Evolutionary conservation across 208 protist species (phyloP), one percentile per base, ranked within the genome.

Genomic region (Porcisia hertigi): DNA sequence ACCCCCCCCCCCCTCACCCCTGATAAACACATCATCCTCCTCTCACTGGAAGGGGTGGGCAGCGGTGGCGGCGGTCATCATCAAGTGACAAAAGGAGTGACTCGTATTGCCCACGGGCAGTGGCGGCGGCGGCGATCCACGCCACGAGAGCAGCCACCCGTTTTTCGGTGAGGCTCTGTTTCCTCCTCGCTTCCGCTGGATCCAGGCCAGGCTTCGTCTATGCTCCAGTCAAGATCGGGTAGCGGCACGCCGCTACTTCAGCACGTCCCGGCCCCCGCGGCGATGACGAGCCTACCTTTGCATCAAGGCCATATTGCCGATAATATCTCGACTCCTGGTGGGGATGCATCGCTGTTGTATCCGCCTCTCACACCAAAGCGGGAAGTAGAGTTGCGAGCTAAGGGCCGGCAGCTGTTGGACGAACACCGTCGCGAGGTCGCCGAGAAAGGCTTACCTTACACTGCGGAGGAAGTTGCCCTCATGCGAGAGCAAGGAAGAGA

Each of bases 401-500:
- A 71, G 41, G 75, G 76, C 2, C 73, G 73, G 1, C 54, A 76
- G 70, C 69, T 83, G 14, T 63, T 83, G 1, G 77, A 81, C 69
- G 81, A 74, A 39, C 67, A 69, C 43, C 73, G 55, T 25, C 59
- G 71, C 16, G 63, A 79, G 49, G 30, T 65, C 12, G 53, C 57
- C 23, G 64, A 58, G 47, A 36, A 39, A 4, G 73, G 62, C 1
- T 25, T 64, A 3, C 71, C 55, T 18, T 79, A 84, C 54, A 72
- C 76, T 34, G 57, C 72, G 7, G 84, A 71, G 36, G 78, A 88
- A 58, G 67, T 67, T 11, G 71, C 60, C 11, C 71, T 75, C 7
- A n/a, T 89, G 62, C 70, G 89, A 74, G 83, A 85, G 34, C 80
- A 84, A 18, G 90, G 86, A 1, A 71, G 66, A 55, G 77, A 79